Percentiles rank a stretch among this genome's conserved stretches.
Evolutionary conservation across 768 basidiomycete species (phyloP).

Genomic region (Trametes sanguinea): DNA sequence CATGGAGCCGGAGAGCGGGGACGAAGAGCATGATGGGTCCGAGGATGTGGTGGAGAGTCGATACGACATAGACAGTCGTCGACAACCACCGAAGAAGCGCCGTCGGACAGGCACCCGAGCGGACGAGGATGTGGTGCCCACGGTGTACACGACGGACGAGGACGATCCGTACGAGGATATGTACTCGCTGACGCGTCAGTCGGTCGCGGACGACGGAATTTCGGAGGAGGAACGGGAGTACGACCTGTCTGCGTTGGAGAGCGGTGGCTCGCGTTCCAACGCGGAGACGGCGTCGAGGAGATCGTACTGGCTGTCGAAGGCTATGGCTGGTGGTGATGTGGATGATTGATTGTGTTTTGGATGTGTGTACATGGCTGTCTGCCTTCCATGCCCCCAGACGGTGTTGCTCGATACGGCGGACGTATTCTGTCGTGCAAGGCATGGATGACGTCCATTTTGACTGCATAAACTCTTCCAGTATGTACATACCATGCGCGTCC

Average conservation of each 20-base stretch:
- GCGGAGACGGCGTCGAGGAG: constrained; percentile 40
- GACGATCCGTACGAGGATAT: constrained; percentile 37
- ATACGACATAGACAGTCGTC: constrained; percentile 34
- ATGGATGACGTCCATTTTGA: constrained; percentile 2
- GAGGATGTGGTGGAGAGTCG: constrained; percentile 58
- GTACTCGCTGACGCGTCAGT: constrained; percentile 14
- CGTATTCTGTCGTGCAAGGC: constrained; percentile 5
- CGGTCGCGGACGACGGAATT: constrained; percentile 30
- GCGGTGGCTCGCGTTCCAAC: constrained; percentile 25
- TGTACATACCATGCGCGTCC: too few species aligned
- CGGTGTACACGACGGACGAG: constrained; percentile 56
- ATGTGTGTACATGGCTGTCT: background rate
- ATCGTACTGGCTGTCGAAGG: constrained; percentile 62
- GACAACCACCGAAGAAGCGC: constrained; percentile 50
- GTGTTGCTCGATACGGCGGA: background rate
- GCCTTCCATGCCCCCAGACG: background rate
- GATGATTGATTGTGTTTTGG: constrained; percentile 21
- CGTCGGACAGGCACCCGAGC: constrained; percentile 40
- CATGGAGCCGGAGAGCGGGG: constrained; percentile 31
- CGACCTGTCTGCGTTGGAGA: constrained; percentile 19
- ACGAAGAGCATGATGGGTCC: constrained; percentile 33
- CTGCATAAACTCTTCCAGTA: background rate
- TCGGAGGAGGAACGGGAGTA: constrained; percentile 33
- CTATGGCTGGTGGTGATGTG: constrained; percentile 37
- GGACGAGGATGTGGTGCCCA: constrained; percentile 36